Percentiles rank a stretch among this genome's conserved stretches.
Evolutionary conservation across 345 rosid species (phyloP).

Genomic region (Salix koriyanagi): DNA sequence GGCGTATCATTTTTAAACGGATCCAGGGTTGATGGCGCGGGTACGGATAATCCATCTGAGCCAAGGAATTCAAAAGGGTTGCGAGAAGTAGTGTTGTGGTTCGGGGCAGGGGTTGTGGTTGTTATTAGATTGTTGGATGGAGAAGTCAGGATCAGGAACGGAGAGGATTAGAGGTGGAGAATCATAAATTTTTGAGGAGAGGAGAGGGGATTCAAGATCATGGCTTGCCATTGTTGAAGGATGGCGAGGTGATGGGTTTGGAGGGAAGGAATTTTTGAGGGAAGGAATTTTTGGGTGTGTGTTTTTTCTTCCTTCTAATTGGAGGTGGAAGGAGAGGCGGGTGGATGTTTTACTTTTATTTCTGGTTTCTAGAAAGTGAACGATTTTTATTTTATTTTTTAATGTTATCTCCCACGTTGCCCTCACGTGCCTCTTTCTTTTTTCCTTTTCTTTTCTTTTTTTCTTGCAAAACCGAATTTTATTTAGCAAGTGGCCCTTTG

Average conservation of each 20-base stretch:
- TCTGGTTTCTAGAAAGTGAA: not conserved
- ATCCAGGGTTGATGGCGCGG: conserved; percentile 48
- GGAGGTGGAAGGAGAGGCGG: not conserved
- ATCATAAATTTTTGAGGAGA: conserved; percentile 41
- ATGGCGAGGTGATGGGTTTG: not conserved
- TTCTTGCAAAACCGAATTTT: no score
- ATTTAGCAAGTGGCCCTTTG: no score
- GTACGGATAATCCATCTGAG: conserved; percentile 44
- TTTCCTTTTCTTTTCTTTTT: no score
- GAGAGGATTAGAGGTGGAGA: conserved; percentile 43
- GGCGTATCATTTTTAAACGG: conserved; percentile 74
- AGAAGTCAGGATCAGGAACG: conserved; percentile 29
- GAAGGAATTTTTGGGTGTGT: no score
- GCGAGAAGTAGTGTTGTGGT: conserved; percentile 1
- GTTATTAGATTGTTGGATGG: conserved; percentile 2
- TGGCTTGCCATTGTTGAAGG: conserved; percentile 45
- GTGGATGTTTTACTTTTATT: not conserved
- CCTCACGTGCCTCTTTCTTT: not conserved
- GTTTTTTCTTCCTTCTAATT: not conserved
- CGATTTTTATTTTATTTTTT: not conserved
- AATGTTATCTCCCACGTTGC: not conserved
- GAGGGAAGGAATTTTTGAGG: conserved; percentile 6
- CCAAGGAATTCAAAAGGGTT: conserved; percentile 68
- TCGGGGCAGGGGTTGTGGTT: not conserved
- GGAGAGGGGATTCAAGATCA: conserved; percentile 54